These are phyloP conservation scores for Candida methanosorbosa DNA, from an alignment of 805 yeast genomes.

Conservation along the genomic window DNA sequence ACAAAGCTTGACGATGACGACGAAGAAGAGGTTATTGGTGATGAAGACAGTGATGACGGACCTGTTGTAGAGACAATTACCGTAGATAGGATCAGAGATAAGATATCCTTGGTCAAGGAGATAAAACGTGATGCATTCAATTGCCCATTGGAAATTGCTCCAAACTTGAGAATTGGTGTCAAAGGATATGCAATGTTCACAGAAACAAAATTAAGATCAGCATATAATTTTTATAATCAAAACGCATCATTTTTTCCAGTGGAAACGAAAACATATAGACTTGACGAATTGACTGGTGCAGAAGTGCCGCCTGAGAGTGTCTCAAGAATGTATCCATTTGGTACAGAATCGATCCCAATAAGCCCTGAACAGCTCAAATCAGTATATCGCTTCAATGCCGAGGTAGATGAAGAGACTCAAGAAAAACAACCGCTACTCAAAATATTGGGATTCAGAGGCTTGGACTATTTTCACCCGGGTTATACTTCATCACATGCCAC, in stretches of 20 bases:
- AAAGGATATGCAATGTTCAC: constrained; percentile 62
- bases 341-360: constrained; percentile 34
- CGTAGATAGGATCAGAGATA: constrained; percentile 33
- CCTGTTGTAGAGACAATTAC: constrained; percentile 35
- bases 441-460: constrained; percentile 58
- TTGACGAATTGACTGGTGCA: constrained; percentile 35
- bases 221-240: constrained; percentile 44
- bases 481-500: constrained; percentile 46
- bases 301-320: constrained; percentile 25
- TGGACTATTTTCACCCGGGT: constrained; percentile 35
- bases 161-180: constrained; percentile 51
- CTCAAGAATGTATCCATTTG: constrained; percentile 33
- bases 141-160: constrained; percentile 50
- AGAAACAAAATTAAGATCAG: constrained; percentile 42
- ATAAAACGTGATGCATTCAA: constrained; percentile 55
- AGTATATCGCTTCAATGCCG: constrained; percentile 24
- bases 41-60: constrained; percentile 1
- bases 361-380: constrained; percentile 27
- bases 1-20: not conserved
- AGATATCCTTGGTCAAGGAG: constrained; percentile 49
- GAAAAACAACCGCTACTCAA: constrained; percentile 42
- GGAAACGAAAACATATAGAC: constrained; percentile 31
- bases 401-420: not conserved
- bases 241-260: constrained; percentile 46
- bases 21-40: constrained; percentile 3